Base-by-base conservation (phyloP, 352 stramenopile genomes). In the Globisporangium ultimum region DNA sequence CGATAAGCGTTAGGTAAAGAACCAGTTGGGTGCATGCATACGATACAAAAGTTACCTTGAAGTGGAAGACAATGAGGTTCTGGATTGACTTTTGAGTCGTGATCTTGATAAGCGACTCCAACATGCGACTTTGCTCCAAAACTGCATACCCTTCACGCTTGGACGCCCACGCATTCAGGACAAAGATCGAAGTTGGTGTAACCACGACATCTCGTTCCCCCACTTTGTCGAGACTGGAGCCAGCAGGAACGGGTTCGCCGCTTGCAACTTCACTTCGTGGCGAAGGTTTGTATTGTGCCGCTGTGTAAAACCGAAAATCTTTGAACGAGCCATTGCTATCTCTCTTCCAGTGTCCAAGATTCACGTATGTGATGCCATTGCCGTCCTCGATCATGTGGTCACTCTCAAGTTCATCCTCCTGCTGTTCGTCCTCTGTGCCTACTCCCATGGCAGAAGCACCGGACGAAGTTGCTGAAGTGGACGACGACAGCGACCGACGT, bases 21-120 rank as follows among this genome's bases (percentile, higher is more conserved):
- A 45, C 21, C 22, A 48, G 14, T 8, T 2, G 12, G 18, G 43
- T 6, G 34, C 17, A 55, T 1, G 4, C 7, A 36, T 5, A 36
- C 5, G 24, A 55, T 53, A 14, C 3, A n/a, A 21, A 42, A 41
- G 9, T 28, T 75, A 94, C 84, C 64, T 83, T 79, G 55, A 92
- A 94, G 55, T 88, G 68, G 55, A 94, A 86, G 41, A 91, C 67
- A 22, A 94, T 62, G 1, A 78, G 78, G 60, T 88, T 91, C 6
- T 77, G 61, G 10, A 91, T 48, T 2, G 72, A 77, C 15, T 87
- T 68, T 24, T 78, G 69, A 21, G 76, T 77, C 9, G 74, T 74
- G 55, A 94, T 78, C 58, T 84, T 80, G 0, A 58, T 64, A 9
- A 94, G 59, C 13, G 80, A 68, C 20, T 72, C 72, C 28, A 94